Conservation (phyloP, 1,284 basidiomycete genomes). For the Testicularia cyperi region DNA sequence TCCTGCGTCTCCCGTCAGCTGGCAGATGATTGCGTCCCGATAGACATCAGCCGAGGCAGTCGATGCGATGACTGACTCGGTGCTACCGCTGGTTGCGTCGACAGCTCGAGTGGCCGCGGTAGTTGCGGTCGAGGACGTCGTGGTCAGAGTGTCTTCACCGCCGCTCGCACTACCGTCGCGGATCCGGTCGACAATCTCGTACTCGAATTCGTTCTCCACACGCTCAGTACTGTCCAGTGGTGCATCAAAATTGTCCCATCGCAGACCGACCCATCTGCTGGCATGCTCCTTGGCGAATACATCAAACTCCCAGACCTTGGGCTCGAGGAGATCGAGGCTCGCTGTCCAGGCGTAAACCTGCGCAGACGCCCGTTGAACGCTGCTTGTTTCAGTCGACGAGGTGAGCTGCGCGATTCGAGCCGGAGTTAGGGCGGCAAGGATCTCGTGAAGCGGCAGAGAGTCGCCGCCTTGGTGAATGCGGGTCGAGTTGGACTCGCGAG, state of each 20-base stretch:
- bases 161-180: conserved; percentile 1
- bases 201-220: conserved; percentile 35
- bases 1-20: neutral
- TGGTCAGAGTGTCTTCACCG: too few species aligned
- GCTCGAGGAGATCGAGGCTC: conserved; percentile 8
- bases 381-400: too few species aligned
- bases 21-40: neutral
- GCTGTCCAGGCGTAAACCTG: conserved; percentile 40
- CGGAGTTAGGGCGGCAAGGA: conserved; percentile 15
- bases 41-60: conserved; percentile 2
- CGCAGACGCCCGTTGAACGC: conserved; percentile 6
- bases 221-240: neutral
- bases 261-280: conserved; percentile 20
- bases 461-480: conserved; percentile 19
- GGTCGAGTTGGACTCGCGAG: conserved; percentile 8
- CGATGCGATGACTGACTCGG: too few species aligned
- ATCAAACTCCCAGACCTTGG: conserved; percentile 37
- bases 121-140: neutral
- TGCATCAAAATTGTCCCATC: neutral
- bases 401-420: conserved; percentile 5
- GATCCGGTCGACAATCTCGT: conserved; percentile 27
- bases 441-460: conserved; percentile 11
- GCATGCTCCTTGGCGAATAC: conserved; percentile 27
- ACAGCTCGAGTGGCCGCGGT: neutral
- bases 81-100: too few species aligned